Conservation (phyloP, 2,329 filamentous ascomycete genomes). For the Xylariomycetidae sp. region DNA sequence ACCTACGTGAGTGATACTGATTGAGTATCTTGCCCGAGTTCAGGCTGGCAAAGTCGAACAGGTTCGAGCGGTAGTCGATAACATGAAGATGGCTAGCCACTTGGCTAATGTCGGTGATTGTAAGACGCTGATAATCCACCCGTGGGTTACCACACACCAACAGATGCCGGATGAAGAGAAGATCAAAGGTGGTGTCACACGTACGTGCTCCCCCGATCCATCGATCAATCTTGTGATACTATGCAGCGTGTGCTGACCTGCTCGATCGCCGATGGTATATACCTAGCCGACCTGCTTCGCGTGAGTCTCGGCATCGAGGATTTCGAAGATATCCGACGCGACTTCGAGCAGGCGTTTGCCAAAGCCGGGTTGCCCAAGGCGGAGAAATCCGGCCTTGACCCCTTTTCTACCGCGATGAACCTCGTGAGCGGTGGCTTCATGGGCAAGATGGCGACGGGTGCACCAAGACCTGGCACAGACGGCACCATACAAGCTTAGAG, state of each 20-base stretch:
- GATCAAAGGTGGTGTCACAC: slow-evolving; percentile 59
- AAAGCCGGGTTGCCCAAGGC: slow-evolving; percentile 28
- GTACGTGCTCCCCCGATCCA: slow-evolving; percentile 15
- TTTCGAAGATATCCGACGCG: slow-evolving; percentile 67
- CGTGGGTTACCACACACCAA: slow-evolving; percentile 69
- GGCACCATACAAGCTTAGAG: slow-evolving; percentile 20
- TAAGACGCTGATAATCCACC: slow-evolving; percentile 69
- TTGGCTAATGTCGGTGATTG: slow-evolving; percentile 70
- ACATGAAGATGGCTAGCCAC: slow-evolving; percentile 69
- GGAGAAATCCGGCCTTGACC: slow-evolving; percentile 19
- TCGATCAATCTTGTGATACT: slow-evolving; percentile 2
- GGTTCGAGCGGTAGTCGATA: slow-evolving; percentile 56
- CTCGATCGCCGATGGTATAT: slow-evolving; percentile 9
- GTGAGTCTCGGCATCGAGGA: slow-evolving; percentile 69
- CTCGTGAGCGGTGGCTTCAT: slow-evolving; percentile 26
- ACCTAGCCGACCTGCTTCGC: slow-evolving; percentile 53
- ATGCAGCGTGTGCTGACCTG: slow-evolving; percentile 3
- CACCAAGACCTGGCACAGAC: slow-evolving; percentile 25
- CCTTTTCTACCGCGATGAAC: slow-evolving; percentile 23
- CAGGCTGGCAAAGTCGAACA: slow-evolving; percentile 29
- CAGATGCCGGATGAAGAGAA: slow-evolving; percentile 65
- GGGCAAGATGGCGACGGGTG: slow-evolving; percentile 25
- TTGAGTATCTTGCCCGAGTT: no score
- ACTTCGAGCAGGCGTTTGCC: slow-evolving; percentile 64
- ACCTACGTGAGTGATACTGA: no score